Base-by-base conservation (phyloP, 306 rosid species). In the Dryas alaskensis region DNA sequence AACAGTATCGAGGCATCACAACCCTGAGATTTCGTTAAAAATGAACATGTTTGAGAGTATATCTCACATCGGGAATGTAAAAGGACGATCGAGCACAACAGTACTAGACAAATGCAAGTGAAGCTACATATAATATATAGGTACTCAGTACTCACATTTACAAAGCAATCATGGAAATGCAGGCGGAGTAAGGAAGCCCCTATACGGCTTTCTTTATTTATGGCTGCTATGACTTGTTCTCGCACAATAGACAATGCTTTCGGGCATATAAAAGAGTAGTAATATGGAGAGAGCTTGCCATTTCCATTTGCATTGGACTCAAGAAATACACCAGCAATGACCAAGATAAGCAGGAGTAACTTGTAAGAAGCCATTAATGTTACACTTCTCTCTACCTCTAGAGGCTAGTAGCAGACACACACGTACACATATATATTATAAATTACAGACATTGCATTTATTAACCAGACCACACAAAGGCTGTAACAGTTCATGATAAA, bases 121-220 rank as follows among this genome's bases (percentile, higher is more conserved):
- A 42, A 4, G 72, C 66, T 54, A 16, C 9, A 51, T 4, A 54
- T 9, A 55, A 19, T 19, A 19, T 19, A 19, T 19, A 19, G 19
- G 19, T 19, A 0, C 19, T 19, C 0, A 19, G 19, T 39, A 75
- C 92, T 75, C 17, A 88, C 88, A 22, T 88, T 88, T 6, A 88
- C 93, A 69, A 88, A 88, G 80, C 93, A 86, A 47, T 88, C 93
- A 6, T 88, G 90, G 79, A 88, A 88, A 80, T 86, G 87, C 73
- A 88, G 70, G 22, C 89, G 80, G 60, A 88, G 93, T 47, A 88
- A 60, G 46, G 90, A 88, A 72, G 90, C 93, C 7, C 87, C 87
- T 0, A 86, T 60, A 16, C 90, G 89, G 16, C 82, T 52, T 77
- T 86, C 89, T 0, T 58, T 77, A 3, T 52, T 11, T 1, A 86